These are phyloP conservation scores for Xylaria curta DNA, from an alignment of 495 filamentous ascomycete genomes.

Conservation along the genomic window DNA sequence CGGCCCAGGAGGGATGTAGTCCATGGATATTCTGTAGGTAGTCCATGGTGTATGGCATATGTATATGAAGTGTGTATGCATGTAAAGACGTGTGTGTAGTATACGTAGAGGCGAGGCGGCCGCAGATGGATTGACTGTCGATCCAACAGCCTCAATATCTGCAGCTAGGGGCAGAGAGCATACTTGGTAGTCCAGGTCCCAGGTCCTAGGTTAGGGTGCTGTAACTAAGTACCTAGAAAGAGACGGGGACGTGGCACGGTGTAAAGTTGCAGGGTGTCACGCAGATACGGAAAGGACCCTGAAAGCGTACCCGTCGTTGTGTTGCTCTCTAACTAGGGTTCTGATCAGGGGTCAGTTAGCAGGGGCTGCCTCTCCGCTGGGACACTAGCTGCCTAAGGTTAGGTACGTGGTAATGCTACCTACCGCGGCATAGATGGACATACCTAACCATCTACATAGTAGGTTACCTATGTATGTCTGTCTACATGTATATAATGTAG, in stretches of 20 bases:
- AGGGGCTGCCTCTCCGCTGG: conserved; percentile 27
- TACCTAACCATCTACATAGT: too few relatives aligned
- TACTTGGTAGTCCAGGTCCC: not conserved
- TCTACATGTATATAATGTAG: too few relatives aligned
- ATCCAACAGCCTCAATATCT: conserved; percentile 29
- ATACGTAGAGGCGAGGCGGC: conserved; percentile 18
- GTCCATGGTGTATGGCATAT: not conserved
- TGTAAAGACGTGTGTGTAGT: not conserved
- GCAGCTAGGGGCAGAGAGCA: conserved; percentile 18
- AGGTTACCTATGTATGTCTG: not conserved
- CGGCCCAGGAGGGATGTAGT: not conserved
- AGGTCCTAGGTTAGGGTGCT: too few relatives aligned
- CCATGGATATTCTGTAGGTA: not conserved
- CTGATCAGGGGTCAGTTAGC: conserved; percentile 19
- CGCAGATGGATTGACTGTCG: conserved; percentile 21
- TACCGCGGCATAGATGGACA: not conserved
- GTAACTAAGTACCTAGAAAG: not conserved
- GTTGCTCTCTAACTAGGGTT: conserved; percentile 4
- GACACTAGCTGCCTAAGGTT: conserved; percentile 21
- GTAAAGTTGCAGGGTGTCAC: conserved; percentile 9
- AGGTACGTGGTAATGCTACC: not conserved
- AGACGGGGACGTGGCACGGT: conserved; percentile 2
- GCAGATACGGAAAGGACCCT: conserved; percentile 19
- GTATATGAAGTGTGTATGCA: not conserved
- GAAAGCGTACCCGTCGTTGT: conserved; percentile 15